Conservation (phyloP, 345 rosid species). For the Eucalyptus sp. region DNA sequence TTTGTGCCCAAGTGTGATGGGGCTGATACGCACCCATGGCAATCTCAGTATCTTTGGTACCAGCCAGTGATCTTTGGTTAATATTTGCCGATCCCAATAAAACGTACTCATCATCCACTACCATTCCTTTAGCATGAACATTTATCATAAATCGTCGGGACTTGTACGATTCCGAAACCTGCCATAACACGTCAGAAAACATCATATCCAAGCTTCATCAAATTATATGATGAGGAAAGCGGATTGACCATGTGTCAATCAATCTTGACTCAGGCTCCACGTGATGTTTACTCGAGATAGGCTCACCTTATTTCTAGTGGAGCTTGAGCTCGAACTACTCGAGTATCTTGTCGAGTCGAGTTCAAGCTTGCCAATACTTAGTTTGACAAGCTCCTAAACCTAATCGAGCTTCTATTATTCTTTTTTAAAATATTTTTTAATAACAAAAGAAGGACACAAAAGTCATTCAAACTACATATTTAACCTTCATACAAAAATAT, state of each 20-base stretch:
- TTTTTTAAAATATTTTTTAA: background rate
- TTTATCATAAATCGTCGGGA: constrained; percentile 70
- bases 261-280: background rate
- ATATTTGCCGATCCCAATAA: constrained; percentile 91
- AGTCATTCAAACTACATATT: background rate
- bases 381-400: background rate
- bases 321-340: background rate
- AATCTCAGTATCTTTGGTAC: constrained; percentile 83
- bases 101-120: constrained; percentile 84
- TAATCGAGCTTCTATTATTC: background rate
- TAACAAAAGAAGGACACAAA: background rate
- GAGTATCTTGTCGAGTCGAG: background rate
- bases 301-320: background rate
- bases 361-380: background rate
- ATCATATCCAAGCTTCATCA: background rate
- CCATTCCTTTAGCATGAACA: constrained; percentile 91
- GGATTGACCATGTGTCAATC: background rate
- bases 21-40: constrained; percentile 99
- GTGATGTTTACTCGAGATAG: background rate
- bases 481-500: background rate
- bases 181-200: background rate
- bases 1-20: constrained; percentile 54
- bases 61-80: constrained; percentile 98
- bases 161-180: constrained; percentile 45
- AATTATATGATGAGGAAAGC: background rate